phyloP scores from a whole-genome alignment of 2,329 filamentous ascomycete genomes.

The Phoma sp. region DNA sequence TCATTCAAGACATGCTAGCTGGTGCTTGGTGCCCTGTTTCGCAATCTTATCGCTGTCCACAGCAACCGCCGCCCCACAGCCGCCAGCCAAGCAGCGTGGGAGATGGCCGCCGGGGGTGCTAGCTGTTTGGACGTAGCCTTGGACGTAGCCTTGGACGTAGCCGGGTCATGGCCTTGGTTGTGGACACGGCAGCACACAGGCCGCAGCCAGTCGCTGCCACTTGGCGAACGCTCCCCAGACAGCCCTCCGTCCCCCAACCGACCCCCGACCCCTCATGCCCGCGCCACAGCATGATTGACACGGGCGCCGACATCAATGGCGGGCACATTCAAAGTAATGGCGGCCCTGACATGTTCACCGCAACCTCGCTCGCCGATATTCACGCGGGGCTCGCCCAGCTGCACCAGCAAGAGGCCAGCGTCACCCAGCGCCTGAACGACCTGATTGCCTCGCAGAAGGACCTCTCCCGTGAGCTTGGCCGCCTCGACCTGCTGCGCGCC shows the following conservation, averaged over 20 bases:
- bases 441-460: conserved; percentile 85
- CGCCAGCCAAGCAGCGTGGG: conserved; percentile 1
- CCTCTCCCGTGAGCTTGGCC: conserved; percentile 82
- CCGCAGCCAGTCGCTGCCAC: neutral
- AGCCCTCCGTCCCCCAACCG: neutral
- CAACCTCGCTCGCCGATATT: conserved; percentile 78
- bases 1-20: neutral
- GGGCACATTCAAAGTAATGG: conserved; percentile 3
- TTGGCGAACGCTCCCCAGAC: neutral
- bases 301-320: conserved; percentile 23
- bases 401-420: conserved; percentile 73
- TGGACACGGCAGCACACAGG: neutral
- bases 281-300: conserved; percentile 4
- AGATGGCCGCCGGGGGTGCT: neutral
- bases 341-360: conserved; percentile 60
- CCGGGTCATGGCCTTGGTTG: too few relatives aligned
- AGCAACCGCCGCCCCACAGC: conserved; percentile 16
- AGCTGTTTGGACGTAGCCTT: neutral
- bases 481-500: conserved; percentile 87
- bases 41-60: conserved; percentile 8
- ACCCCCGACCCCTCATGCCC: conserved; percentile 5
- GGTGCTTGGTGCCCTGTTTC: neutral
- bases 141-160: too few relatives aligned
- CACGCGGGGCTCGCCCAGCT: conserved; percentile 76
- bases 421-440: conserved; percentile 75